Base-by-base conservation (phyloP, 495 filamentous ascomycete species). In the Aspergillus conjunctus region DNA sequence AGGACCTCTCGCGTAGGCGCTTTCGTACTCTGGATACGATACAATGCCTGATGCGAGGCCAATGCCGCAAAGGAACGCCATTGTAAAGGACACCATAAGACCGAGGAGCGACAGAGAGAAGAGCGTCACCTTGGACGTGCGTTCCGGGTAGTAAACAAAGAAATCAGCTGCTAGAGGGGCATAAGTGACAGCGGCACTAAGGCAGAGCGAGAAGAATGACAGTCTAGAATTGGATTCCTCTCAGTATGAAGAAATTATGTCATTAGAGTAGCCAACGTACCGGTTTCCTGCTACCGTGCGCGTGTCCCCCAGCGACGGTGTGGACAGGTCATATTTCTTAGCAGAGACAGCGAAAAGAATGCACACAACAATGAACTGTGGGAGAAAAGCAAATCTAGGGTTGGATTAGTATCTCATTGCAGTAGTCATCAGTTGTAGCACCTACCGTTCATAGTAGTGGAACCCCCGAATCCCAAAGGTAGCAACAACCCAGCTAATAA, bases 381-480 rank as follows among this genome's bases (percentile, higher is more conserved):
- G 88, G 18, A 91, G 67, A 72, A 87, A 91, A 1, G 87, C 87
- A 61, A 85, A 88, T 69, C 85, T 86, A 34, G 10, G 10, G 30
- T 10, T n/a, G 6, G 18, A 46, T 69, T 20, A 69, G 64, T 15
- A 45, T 4, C 18, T 18, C 31, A 21, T 9, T 6, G 3, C 12
- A 11, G 6, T 20, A 37, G 17, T 15, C 9, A 21, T 50, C 1
- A 11, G 18, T 12, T 7, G 22, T 17, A 14, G n/a, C n/a, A 68
- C 74, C 54, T 56, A 89, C 73, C 87, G 79, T 77, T 91, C 86
- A 69, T 90, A 92, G 57, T 79, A 79, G 61, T 91, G 87, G 70
- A 91, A 91, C 45, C 86, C 75, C 58, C 79, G 77, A 70, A 91
- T 91, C 6, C 89, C 89, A 72, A 92, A 91, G 2, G 86, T 89